Evolutionary conservation across 1,284 basidiomycete species (phyloP), one percentile per base, ranked within the genome.

Genomic region (Clitocybe nebularis): DNA sequence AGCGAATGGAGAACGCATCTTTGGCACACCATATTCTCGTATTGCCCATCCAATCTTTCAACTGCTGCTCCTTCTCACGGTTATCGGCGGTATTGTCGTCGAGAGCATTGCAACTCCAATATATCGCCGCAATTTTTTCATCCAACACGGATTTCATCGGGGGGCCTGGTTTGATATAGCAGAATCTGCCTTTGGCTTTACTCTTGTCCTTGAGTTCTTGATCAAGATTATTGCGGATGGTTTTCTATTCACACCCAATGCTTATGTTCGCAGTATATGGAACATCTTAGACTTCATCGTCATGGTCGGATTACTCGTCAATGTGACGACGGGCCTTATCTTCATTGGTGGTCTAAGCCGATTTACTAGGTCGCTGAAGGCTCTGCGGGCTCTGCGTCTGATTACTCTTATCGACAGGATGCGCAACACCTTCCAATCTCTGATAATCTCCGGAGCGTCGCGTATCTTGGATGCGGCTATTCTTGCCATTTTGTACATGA

Each of bases 151-250:
- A 0, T 56, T 71, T 22, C 60, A 72, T 13, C 75, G 84, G 3
- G 76, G 74, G 2, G 78, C 89, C 0, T 99, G 95, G 95, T 98
- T 93, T 62, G 86, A 91, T 53, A 68, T 94, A 35, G 77, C 84
- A 1, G 94, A 98, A 60, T 70, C 79, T 0, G 70, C 77, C 0
- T 86, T 98, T 38, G 87, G 86, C 1, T 67, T 85, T 39, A 69
- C 84, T 5, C 85, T 98, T 28, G 64, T 96, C 38, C 50, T 86
- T 41, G 95, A 99, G 60, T 93, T 95, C 51, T 47, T 88, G 48
- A 82, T 97, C 79, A 94, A 98, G 67, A 70, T 96, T 56, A 71
- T 93, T 36, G 95, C 95, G 0, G 95, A 99, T 56, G 95, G 95
- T 0, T 87, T 94, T 59, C 56, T 86, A 11, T 94, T 96, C 65